A percentile compares a stretch with the other conserved stretches of the same genome.
Conservation (phyloP, 345 rosid genomes). For the Bruguiera sexangula region DNA sequence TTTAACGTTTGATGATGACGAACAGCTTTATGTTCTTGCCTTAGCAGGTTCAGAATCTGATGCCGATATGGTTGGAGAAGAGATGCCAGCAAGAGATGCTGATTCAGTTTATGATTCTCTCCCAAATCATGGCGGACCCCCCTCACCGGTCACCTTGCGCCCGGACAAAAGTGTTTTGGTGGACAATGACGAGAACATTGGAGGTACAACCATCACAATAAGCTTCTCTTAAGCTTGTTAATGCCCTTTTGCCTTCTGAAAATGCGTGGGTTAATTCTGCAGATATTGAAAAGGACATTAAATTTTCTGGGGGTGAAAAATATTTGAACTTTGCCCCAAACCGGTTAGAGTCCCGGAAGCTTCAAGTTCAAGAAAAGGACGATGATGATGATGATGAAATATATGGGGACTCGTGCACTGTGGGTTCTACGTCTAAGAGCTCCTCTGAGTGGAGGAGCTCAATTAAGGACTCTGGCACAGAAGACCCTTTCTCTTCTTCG, state of each 20-base stretch:
- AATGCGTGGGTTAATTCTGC: background rate
- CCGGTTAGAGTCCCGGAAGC: constrained; percentile 35
- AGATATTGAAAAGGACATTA: constrained; percentile 13
- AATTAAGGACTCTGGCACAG: constrained; percentile 64
- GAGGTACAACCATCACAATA: constrained; percentile 29
- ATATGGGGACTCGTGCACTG: constrained; percentile 78
- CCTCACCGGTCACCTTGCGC: constrained; percentile 19
- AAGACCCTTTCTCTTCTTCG: constrained; percentile 93
- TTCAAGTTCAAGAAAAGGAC: constrained; percentile 36
- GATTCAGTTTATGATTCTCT: constrained; percentile 25
- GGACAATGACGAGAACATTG: constrained; percentile 34
- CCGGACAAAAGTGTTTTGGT: constrained; percentile 34
- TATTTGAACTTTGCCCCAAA: constrained; percentile 25
- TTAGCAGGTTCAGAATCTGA: constrained; percentile 47
- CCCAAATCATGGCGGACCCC: constrained; percentile 36
- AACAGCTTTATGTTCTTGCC: constrained; percentile 41
- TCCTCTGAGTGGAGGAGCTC: constrained; percentile 99
- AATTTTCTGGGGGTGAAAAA: constrained; percentile 30
- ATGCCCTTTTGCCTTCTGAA: too few relatives aligned
- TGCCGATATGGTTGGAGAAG: constrained; percentile 24
- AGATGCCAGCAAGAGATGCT: constrained; percentile 17
- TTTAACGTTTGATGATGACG: constrained; percentile 33
- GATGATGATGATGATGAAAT: constrained; percentile 31
- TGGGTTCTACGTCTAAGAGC: constrained; percentile 94
- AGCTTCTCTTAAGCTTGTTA: background rate